Evolutionary conservation across 192 early-diverging fungal species (phyloP).

Genomic region (Backusella sp.): DNA sequence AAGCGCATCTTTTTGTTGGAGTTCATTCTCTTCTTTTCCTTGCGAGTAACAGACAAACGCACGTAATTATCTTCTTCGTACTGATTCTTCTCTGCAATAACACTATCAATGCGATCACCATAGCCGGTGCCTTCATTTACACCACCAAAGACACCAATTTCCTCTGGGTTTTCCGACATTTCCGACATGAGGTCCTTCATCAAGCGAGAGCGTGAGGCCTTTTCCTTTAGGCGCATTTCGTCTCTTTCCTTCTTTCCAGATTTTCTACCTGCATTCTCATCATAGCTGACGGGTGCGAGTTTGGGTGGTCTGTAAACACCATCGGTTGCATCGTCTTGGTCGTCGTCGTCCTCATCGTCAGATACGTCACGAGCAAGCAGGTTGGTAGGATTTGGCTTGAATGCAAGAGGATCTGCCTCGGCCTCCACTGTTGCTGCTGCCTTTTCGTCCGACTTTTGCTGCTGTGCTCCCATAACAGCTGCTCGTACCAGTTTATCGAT

Average conservation of each 20-base stretch:
- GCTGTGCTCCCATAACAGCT: conserved; percentile 51
- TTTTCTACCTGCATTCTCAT: conserved; percentile 58
- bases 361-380: conserved; percentile 46
- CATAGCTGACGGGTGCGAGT: conserved; percentile 82
- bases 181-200: conserved; percentile 81
- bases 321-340: conserved; percentile 39
- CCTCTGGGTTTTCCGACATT: conserved; percentile 86
- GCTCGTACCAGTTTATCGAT: conserved; percentile 89
- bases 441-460: conserved; percentile 25
- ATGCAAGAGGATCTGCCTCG: conserved; percentile 73
- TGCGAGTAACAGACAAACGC: conserved; percentile 66
- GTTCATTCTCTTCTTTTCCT: conserved; percentile 70
- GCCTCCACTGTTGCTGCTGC: neutral
- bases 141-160: conserved; percentile 67
- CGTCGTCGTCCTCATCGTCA: conserved; percentile 36
- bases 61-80: conserved; percentile 93
- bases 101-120: conserved; percentile 53
- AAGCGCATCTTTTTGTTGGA: conserved; percentile 57
- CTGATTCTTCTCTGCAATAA: conserved; percentile 59
- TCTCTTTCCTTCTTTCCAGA: conserved; percentile 60
- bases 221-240: conserved; percentile 60
- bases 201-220: conserved; percentile 78
- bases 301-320: conserved; percentile 88
- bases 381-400: conserved; percentile 85
- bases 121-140: conserved; percentile 65